phyloP scores from a whole-genome alignment of 371 early-diverging fungal species.

The Syncephalis fuscata region DNA sequence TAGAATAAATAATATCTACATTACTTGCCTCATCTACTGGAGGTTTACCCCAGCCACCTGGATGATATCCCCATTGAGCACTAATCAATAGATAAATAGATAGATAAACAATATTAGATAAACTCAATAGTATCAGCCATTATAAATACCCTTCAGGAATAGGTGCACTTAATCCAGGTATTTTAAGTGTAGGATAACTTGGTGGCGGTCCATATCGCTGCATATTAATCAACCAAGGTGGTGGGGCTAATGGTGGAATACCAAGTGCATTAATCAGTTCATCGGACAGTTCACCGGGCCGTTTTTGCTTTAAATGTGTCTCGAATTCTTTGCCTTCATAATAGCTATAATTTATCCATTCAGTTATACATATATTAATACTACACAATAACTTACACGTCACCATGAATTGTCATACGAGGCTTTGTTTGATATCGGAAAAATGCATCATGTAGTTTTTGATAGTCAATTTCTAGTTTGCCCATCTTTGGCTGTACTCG shows the following conservation, averaged over 20 bases:
- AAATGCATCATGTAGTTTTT: constrained; percentile 93
- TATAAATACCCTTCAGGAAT: constrained; percentile 70
- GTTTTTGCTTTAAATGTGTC: constrained; percentile 67
- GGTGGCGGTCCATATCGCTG: constrained; percentile 97
- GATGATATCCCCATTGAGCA: constrained; percentile 97
- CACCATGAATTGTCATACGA: constrained; percentile 69
- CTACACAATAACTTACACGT: constrained; percentile 37
- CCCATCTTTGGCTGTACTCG: constrained; percentile 91
- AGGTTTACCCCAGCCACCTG: constrained; percentile 97
- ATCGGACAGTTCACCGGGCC: constrained; percentile 80
- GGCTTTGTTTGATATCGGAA: constrained; percentile 88
- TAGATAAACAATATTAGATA: neutral
- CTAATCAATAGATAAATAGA: constrained; percentile 1
- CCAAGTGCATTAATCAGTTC: constrained; percentile 74
- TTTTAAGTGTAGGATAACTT: constrained; percentile 77
- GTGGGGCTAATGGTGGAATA: constrained; percentile 89
- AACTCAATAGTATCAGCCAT: too few relatives aligned
- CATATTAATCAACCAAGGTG: constrained; percentile 98
- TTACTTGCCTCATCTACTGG: constrained; percentile 74
- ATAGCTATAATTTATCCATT: constrained; percentile 34
- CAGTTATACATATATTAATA: neutral
- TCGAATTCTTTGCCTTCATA: constrained; percentile 97
- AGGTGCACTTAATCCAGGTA: constrained; percentile 94
- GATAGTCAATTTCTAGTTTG: constrained; percentile 89
- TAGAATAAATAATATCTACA: constrained; percentile 1